These are phyloP conservation scores for Sonneratia alba DNA, from an alignment of 345 rosid species.

Conservation along the genomic window DNA sequence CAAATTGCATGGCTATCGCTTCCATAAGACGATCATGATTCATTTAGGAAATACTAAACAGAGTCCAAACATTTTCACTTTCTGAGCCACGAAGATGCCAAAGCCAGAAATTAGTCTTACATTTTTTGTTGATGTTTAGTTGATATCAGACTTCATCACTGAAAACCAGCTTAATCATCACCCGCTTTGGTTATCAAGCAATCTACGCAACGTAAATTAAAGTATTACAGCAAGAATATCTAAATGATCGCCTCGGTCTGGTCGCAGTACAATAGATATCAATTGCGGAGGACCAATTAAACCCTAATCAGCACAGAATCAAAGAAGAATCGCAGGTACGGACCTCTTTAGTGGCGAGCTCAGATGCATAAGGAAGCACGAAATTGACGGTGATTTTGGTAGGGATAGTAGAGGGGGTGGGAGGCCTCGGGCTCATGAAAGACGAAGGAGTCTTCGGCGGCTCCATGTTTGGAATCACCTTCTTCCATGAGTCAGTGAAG, in stretches of 20 bases:
- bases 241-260: neutral
- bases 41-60: neutral
- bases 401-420: conserved; percentile 53
- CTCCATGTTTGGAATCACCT: conserved; percentile 56
- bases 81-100: neutral
- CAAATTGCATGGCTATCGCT: neutral
- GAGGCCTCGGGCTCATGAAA: conserved; percentile 59
- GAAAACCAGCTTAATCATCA: neutral
- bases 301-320: neutral
- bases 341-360: conserved; percentile 52
- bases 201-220: neutral
- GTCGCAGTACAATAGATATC: neutral
- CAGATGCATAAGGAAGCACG: conserved; percentile 62
- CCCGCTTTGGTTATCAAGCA: neutral
- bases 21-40: neutral
- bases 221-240: neutral
- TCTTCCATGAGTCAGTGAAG: conserved; percentile 62
- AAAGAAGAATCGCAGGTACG: neutral
- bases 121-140: neutral
- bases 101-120: neutral
- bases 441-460: conserved; percentile 73
- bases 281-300: neutral
- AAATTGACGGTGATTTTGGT: conserved; percentile 78
- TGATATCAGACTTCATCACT: neutral
- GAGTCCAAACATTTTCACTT: neutral